Base-by-base conservation (phyloP, 2,329 filamentous ascomycete genomes). In the Aspergillus fructus region DNA sequence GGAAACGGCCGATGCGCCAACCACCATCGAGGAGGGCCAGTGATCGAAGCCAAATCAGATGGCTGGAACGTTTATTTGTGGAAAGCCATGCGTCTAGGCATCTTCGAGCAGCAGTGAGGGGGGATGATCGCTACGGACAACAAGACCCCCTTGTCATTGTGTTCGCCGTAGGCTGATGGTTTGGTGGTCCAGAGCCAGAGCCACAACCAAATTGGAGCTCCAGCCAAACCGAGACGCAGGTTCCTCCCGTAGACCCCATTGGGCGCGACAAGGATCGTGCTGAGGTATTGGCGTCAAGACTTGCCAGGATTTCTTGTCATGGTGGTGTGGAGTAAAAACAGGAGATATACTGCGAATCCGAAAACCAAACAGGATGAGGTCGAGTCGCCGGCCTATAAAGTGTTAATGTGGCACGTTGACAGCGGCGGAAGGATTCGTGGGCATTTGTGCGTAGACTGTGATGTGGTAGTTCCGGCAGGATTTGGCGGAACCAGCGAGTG, bases 261-360 rank as follows among this genome's bases (percentile, higher is more conserved):
- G 64, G 62, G 40, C 42, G 49, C 54, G 46, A 19, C 30, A 13
- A 54, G 34, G 52, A 23, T 39, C 55, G 53, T 55, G 50, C 30
- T 39, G 30, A 30, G 50, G 37, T 59, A 54, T 59, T 62, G 62
- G 62, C 60, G 63, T 62, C 62, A 59, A 58, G 54, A 58, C 45
- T 53, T 7, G 3, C 15, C 15, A 15, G 37, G 33, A 23, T 46
- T 47, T 41, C 4, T 24, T 53, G 48, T 46, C 46, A 23, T 33
- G 34, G 48, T 53, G 39, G 53, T 53, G 46, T 53, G 46, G 50
- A 46, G 56, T 43, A 24, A 48, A 23, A 52, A 48, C 23, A 56
- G 41, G 12, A 15, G 40, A 48, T 52, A 41, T 49, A 46, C 21
- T 51, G 39, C 27, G 21, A 34, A 47, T 39, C 43, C n/a, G 51